phyloP scores from a whole-genome alignment of 345 rosid species.

The Populus pruinosa region DNA sequence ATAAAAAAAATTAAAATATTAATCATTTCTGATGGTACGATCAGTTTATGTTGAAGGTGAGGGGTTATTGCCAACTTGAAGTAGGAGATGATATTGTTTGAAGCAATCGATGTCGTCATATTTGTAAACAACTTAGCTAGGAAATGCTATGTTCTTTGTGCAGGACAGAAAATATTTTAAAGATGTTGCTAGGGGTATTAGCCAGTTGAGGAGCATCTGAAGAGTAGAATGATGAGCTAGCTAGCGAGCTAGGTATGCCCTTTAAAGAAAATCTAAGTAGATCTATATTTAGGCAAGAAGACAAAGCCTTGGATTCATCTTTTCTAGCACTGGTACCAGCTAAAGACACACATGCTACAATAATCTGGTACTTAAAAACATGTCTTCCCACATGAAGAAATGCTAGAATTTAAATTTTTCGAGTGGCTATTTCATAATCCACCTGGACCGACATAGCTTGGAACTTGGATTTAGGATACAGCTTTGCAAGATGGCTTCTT shows the following conservation, averaged over 20 bases:
- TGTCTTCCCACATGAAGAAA: background rate
- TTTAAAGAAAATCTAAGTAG: constrained; percentile 20
- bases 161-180: background rate
- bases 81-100: background rate
- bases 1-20: background rate
- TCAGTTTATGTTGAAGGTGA: background rate
- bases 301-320: constrained; percentile 42
- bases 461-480: constrained; percentile 13
- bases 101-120: background rate
- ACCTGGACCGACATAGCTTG: constrained; percentile 28
- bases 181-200: background rate
- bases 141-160: background rate
- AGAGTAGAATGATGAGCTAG: constrained; percentile 5
- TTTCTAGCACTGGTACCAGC: constrained; percentile 46
- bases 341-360: constrained; percentile 30
- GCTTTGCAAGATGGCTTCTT: constrained; percentile 3
- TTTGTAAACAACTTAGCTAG: background rate
- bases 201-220: constrained; percentile 15
- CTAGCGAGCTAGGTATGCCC: constrained; percentile 1
- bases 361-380: background rate
- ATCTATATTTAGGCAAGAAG: constrained; percentile 41
- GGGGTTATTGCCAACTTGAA: background rate
- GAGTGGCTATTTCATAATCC: constrained; percentile 20
- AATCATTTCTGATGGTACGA: background rate
- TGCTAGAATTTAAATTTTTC: background rate